Conservation (phyloP, 2,329 filamentous ascomycete species). For the Lachnellula occidentalis region DNA sequence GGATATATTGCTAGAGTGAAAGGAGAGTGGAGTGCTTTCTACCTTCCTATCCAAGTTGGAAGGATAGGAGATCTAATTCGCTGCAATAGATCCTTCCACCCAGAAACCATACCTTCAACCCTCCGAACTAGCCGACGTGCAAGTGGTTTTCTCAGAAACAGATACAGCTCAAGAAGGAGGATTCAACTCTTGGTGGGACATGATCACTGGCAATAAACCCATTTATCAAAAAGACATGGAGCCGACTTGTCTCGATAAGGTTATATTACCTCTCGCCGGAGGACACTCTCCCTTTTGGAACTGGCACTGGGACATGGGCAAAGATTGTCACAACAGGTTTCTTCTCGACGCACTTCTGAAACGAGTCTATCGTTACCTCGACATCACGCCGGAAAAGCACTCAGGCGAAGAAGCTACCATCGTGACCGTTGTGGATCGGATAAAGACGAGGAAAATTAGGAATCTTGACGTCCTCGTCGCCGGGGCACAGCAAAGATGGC, state of each 20-base stretch:
- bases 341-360: constrained; percentile 11
- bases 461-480: constrained; percentile 4
- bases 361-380: constrained; percentile 8
- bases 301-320: constrained; percentile 5
- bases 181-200: constrained; percentile 7
- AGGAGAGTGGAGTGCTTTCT: too few species aligned
- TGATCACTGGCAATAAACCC: constrained; percentile 12
- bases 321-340: constrained; percentile 1
- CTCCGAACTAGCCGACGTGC: constrained; percentile 7
- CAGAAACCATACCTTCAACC: constrained; percentile 6
- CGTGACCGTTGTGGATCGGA: constrained; percentile 9
- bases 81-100: constrained; percentile 9
- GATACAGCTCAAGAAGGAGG: constrained; percentile 8
- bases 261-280: constrained; percentile 28
- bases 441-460: constrained; percentile 7
- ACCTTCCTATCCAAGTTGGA: too few species aligned
- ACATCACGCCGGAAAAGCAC: background rate
- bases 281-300: constrained; percentile 29
- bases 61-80: too few species aligned
- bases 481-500: constrained; percentile 6
- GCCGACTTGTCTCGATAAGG: constrained; percentile 11
- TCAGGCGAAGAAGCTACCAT: background rate
- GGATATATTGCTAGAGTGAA: too few species aligned
- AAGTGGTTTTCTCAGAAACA: constrained; percentile 5
- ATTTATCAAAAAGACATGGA: constrained; percentile 10